A percentile compares a stretch with the other conserved stretches of the same genome.
Evolutionary conservation across 208 protist genomes (phyloP).

Genomic region (Leishmania guyanensis): DNA sequence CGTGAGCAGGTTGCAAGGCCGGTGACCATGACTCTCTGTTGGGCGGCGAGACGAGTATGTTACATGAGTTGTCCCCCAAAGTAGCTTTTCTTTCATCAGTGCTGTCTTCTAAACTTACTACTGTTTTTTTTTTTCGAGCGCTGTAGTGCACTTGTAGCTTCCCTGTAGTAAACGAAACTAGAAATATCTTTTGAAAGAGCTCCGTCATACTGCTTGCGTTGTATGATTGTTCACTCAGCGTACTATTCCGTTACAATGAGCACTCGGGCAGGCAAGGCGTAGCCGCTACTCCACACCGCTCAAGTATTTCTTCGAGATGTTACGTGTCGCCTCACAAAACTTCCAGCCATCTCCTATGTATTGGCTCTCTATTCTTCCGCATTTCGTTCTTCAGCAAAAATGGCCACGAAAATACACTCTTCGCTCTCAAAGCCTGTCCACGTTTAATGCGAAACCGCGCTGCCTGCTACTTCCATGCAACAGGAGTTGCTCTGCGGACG

Average conservation of each 20-base stretch:
- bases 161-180: slow-evolving; percentile 24
- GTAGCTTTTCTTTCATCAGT: not conserved
- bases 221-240: not conserved
- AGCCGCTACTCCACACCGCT: not conserved
- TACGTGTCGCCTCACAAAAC: not conserved
- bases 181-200: not conserved
- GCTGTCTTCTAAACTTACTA: slow-evolving; percentile 2
- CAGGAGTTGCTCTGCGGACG: not conserved
- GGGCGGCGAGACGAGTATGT: not conserved
- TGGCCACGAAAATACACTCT: not conserved
- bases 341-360: not conserved
- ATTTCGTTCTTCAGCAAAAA: not conserved
- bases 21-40: not conserved
- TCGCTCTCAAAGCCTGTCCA: not conserved
- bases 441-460: slow-evolving; percentile 8
- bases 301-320: not conserved
- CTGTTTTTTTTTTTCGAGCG: slow-evolving; percentile 3
- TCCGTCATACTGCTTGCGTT: not conserved
- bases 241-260: not conserved
- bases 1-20: slow-evolving; percentile 34
- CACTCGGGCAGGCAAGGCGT: not conserved
- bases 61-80: not conserved
- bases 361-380: not conserved
- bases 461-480: not conserved
- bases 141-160: slow-evolving; percentile 19